Conservation (phyloP, 345 rosid genomes). For the Rhodamnia rubescens region DNA sequence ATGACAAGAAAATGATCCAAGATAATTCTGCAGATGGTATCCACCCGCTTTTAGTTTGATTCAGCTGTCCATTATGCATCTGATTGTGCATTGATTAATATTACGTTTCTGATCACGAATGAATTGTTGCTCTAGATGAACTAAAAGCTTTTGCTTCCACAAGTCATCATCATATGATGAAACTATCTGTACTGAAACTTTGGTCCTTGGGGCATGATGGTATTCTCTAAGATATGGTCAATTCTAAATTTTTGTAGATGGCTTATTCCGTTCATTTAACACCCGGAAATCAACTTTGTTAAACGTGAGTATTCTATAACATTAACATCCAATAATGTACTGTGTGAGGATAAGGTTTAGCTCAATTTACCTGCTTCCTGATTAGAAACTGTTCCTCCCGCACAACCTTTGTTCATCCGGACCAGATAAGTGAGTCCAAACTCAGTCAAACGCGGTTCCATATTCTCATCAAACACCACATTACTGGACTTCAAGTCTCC, state of each 20-base stretch:
- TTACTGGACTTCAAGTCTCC: slow-evolving; percentile 68
- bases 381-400: slow-evolving; percentile 15
- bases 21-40: neutral
- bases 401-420: slow-evolving; percentile 27
- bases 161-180: neutral
- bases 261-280: neutral
- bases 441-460: slow-evolving; percentile 65
- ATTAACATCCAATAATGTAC: neutral
- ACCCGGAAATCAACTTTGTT: neutral
- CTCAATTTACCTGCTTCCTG: slow-evolving; percentile 21
- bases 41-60: neutral
- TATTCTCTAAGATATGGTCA: neutral
- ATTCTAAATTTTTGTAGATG: neutral
- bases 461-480: slow-evolving; percentile 52
- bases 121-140: neutral
- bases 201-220: neutral
- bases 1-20: neutral
- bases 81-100: neutral
- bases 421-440: slow-evolving; percentile 50
- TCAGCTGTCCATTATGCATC: neutral
- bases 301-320: neutral
- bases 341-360: neutral
- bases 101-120: neutral
- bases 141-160: neutral
- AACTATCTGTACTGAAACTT: neutral